A percentile compares a stretch with the other conserved stretches of the same genome.
Conservation (phyloP, 305 asterid genomes). For the Nicotiana rustica region DNA sequence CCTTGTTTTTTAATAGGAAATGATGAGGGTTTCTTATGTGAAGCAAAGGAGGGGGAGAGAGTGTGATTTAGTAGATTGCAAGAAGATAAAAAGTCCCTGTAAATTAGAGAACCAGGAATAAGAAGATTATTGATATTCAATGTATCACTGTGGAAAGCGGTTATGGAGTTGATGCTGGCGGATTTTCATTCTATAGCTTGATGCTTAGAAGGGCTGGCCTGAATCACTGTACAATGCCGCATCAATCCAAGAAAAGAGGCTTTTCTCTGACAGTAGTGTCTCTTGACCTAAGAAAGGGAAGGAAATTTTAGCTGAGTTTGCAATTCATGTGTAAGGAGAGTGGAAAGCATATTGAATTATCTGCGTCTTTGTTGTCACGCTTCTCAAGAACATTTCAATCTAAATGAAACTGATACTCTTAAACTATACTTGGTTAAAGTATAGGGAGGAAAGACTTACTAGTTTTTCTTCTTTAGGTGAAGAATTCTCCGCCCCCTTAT, state of each 20-base stretch:
- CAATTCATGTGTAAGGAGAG: conserved; percentile 8
- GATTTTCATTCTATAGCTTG: conserved; percentile 13
- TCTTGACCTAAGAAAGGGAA: not conserved
- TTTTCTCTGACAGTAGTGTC: conserved; percentile 4
- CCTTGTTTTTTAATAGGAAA: not conserved
- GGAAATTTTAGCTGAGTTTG: not conserved
- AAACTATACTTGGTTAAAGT: conserved; percentile 13
- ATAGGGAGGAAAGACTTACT: conserved; percentile 1
- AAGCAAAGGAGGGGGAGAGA: conserved; percentile 11
- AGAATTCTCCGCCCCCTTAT: not conserved
- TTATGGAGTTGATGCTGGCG: not conserved
- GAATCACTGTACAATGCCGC: not conserved
- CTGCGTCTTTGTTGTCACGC: conserved; percentile 1
- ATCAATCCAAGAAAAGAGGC: conserved; percentile 13
- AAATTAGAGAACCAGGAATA: not conserved
- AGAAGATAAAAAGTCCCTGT: conserved; percentile 21
- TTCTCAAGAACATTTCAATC: conserved; percentile 8
- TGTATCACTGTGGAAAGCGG: conserved; percentile 21
- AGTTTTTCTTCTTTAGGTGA: conserved; percentile 25
- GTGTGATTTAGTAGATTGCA: not conserved
- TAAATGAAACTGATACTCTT: conserved; percentile 18
- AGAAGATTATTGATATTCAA: conserved; percentile 14
- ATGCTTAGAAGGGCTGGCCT: conserved; percentile 9
- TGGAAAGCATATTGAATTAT: conserved; percentile 16
- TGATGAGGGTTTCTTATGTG: not conserved